Evolutionary conservation across 2,329 filamentous ascomycete genomes (phyloP).

Genomic region (Myriosclerotinia duriaeana): DNA sequence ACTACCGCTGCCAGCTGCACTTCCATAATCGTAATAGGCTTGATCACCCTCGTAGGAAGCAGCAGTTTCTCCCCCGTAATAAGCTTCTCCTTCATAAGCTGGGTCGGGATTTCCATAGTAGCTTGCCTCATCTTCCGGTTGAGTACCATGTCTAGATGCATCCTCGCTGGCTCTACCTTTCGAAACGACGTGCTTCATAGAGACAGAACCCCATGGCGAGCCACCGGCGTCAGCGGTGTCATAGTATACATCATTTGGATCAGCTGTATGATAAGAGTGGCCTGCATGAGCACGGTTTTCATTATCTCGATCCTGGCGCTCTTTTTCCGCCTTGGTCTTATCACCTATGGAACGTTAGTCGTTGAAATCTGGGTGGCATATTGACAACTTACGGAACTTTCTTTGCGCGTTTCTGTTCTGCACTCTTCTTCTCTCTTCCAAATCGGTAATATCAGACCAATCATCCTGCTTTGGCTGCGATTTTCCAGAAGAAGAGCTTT

Average conservation of each 20-base stretch:
- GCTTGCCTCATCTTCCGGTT: slow-evolving; percentile 33
- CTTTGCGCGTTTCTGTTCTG: slow-evolving; percentile 75
- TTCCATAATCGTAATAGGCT: slow-evolving; percentile 39
- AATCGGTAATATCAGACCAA: slow-evolving; percentile 69
- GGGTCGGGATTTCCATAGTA: slow-evolving; percentile 28
- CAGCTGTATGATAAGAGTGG: slow-evolving; percentile 62
- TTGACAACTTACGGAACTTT: slow-evolving; percentile 65
- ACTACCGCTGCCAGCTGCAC: slow-evolving; percentile 36
- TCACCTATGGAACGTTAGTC: slow-evolving; percentile 53
- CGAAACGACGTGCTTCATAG: slow-evolving; percentile 53
- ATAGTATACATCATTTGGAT: slow-evolving; percentile 53
- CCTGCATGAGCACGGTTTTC: slow-evolving; percentile 64
- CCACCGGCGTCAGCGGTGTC: slow-evolving; percentile 58
- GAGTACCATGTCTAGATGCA: slow-evolving; percentile 44
- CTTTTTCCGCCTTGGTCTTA: slow-evolving; percentile 66
- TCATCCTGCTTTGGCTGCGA: slow-evolving; percentile 54
- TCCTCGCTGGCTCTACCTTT: slow-evolving; percentile 48
- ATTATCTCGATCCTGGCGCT: slow-evolving; percentile 61
- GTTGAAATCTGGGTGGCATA: background rate
- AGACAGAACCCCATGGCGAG: slow-evolving; percentile 70
- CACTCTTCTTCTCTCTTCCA: slow-evolving; percentile 69
- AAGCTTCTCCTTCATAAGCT: slow-evolving; percentile 33
- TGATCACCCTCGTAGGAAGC: slow-evolving; percentile 34
- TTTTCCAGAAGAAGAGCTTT: slow-evolving; percentile 33
- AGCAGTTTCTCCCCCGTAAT: slow-evolving; percentile 34